Base-by-base conservation (phyloP, 2,329 filamentous ascomycete genomes). In the Chaetothyriales sp. region DNA sequence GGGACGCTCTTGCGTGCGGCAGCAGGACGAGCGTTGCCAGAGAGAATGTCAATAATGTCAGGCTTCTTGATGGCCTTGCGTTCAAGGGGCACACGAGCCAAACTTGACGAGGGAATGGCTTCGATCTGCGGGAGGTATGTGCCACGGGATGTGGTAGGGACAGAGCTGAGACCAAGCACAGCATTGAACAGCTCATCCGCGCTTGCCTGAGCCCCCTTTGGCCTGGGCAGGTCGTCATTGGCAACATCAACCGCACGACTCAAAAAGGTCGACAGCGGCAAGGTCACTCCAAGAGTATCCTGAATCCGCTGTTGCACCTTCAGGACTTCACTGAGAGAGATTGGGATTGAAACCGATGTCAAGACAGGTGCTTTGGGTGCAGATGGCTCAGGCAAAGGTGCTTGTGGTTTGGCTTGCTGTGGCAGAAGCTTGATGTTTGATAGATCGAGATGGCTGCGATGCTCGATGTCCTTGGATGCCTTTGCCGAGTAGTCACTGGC, bases 131-230 rank as follows among this genome's bases (percentile, higher is more conserved):
- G 88, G 8, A 76, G 78, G 65, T 76, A 94, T 76, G 70, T 73
- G 57, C 71, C 88, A 70, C 65, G 79, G 65, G 63, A 74, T 25
- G 66, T 68, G 28, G 66, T 66, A 28, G 78, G 73, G 52, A 77
- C 72, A 51, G 72, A 70, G 58, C 77, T 69, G 18, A 88, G 70
- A 8, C 89, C 90, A 6, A 98, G 76, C 12, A 96, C 75, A 61
- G 90, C 81, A 64, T 95, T 81, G 70, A 96, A 96, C 10, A 98
- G 78, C 65, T 94, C 87, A 63, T 88, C 79, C 36, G 83, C 73
- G 0, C 84, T 81, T 12, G 83, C 83, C 63, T 80, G 75, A 45
- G 77, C 74, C 54, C 73, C 72, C 53, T 79, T 74, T 4, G 80
- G 77, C 25, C 76, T 72, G 2, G 90, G 90, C 6, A 96, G 77